Conservation (phyloP, 2,329 filamentous ascomycete genomes). For the Botrytis pseudocinerea region DNA sequence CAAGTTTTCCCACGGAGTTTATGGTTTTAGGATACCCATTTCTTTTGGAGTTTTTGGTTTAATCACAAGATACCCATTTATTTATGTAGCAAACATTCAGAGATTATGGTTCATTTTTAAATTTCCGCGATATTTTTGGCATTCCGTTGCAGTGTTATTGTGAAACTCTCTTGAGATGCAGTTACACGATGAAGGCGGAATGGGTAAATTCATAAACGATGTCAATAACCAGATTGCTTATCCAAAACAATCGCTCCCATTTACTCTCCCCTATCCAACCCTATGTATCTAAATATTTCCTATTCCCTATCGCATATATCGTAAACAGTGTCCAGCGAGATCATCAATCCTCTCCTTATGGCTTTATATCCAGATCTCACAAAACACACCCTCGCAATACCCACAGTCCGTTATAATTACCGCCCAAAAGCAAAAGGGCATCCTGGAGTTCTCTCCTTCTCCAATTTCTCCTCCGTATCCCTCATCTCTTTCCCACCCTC, state of each 20-base stretch:
- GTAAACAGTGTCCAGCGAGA: not conserved
- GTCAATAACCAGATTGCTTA: not conserved
- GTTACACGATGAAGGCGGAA: not conserved
- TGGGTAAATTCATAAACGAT: not conserved
- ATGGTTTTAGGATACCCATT: not conserved
- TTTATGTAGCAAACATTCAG: not conserved
- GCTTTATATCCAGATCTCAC: not conserved
- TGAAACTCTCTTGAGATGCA: not conserved
- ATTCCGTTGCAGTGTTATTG: not conserved
- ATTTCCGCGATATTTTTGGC: too few relatives aligned
- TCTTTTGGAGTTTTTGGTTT: not conserved
- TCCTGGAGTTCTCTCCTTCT: slow-evolving; percentile 43
- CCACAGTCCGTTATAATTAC: not conserved
- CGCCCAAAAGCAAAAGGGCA: slow-evolving; percentile 48
- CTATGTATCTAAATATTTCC: not conserved
- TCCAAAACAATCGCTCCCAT: not conserved
- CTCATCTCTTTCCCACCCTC: slow-evolving; percentile 54
- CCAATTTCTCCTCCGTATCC: slow-evolving; percentile 44
- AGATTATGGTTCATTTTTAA: not conserved
- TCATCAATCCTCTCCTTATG: not conserved
- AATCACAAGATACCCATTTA: not conserved
- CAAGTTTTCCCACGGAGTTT: not conserved
- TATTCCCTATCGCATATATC: not conserved
- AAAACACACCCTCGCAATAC: not conserved
- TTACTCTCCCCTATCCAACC: not conserved